Evolutionary conservation across 345 rosid species (phyloP).

Genomic region (Lenwebbia sp.): DNA sequence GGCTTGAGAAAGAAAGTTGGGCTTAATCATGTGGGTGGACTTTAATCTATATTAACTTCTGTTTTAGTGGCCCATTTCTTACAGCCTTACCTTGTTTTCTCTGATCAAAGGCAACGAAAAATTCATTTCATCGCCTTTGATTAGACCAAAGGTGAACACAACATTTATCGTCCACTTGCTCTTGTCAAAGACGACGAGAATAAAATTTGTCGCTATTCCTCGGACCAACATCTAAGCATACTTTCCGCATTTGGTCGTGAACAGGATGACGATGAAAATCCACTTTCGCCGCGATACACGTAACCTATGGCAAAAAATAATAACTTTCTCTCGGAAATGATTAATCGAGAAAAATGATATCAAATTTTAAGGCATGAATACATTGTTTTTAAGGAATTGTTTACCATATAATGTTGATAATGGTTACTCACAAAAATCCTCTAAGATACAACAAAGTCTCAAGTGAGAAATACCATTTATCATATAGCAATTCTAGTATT

Average conservation of each 20-base stretch:
- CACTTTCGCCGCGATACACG: background rate
- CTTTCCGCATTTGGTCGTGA: background rate
- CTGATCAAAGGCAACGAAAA: background rate
- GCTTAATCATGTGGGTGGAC: background rate
- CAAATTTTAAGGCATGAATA: no score
- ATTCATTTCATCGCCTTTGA: background rate
- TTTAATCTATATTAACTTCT: no score
- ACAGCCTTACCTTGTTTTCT: background rate
- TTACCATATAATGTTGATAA: no score
- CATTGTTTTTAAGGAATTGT: no score
- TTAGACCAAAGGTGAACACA: background rate
- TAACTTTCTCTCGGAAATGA: background rate
- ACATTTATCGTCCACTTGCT: background rate
- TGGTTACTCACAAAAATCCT: no score
- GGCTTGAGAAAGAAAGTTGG: background rate
- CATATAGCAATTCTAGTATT: no score
- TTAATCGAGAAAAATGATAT: no score
- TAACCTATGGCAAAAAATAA: background rate
- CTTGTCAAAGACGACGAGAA: background rate
- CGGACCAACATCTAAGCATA: no score
- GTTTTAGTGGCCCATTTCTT: background rate
- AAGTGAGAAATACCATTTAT: no score
- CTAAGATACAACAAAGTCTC: no score
- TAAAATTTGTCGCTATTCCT: background rate
- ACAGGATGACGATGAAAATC: background rate